phyloP scores from a whole-genome alignment of 352 stramenopile species.

The Phytophthora palmivora region DNA sequence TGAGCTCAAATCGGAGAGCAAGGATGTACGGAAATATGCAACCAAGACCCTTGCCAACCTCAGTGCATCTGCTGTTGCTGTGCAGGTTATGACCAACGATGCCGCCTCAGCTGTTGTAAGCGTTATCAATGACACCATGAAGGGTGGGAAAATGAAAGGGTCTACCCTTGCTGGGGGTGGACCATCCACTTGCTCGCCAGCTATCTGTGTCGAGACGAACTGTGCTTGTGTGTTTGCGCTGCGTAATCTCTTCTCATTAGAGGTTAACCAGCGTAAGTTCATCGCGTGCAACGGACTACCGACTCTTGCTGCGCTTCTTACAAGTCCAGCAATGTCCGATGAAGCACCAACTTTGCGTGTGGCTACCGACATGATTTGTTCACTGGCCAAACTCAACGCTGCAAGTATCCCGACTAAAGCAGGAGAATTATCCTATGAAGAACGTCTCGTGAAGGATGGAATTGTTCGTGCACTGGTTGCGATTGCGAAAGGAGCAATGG shows the following conservation, averaged over 20 bases:
- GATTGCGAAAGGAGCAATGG: conserved; percentile 58
- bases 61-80: conserved; percentile 50
- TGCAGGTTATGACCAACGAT: conserved; percentile 74
- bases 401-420: conserved; percentile 6
- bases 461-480: conserved; percentile 69
- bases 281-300: conserved; percentile 66
- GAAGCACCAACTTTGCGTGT: conserved; percentile 57
- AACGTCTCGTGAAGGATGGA: conserved; percentile 75
- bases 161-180: conserved; percentile 7
- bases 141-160: conserved; percentile 55
- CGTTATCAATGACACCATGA: conserved; percentile 76
- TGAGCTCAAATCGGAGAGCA: conserved; percentile 72
- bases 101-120: conserved; percentile 39
- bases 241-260: conserved; percentile 71
- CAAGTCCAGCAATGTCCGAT: conserved; percentile 49
- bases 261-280: conserved; percentile 69
- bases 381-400: conserved; percentile 59
- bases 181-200: background rate
- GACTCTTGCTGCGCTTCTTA: conserved; percentile 70
- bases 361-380: conserved; percentile 74
- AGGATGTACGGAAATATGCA: conserved; percentile 70
- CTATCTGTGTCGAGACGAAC: conserved; percentile 59
- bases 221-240: conserved; percentile 71
- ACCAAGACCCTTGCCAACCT: conserved; percentile 74
- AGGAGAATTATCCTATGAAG: conserved; percentile 46